Conservation (phyloP, 2,329 filamentous ascomycete species). For the Sclerotiophoma versabilis region DNA sequence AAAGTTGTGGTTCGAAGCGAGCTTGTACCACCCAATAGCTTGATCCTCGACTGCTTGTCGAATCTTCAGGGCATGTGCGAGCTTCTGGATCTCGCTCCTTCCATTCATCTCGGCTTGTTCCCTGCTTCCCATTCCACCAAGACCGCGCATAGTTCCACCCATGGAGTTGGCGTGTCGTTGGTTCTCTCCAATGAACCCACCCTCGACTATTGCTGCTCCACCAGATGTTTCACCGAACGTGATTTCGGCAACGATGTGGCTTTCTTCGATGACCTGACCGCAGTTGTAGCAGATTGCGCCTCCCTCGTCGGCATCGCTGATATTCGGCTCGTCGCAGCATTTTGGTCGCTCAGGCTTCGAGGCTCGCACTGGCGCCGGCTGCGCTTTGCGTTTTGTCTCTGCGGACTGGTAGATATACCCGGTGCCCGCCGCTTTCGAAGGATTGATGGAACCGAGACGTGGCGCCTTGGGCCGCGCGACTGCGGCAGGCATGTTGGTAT, state of each 20-base stretch:
- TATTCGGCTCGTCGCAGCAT: slow-evolving; percentile 41
- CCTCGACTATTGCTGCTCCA: slow-evolving; percentile 89
- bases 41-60: slow-evolving; percentile 46
- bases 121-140: slow-evolving; percentile 61
- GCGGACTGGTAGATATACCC: slow-evolving; percentile 27
- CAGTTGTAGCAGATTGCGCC: slow-evolving; percentile 72
- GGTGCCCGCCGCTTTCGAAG: slow-evolving; percentile 23
- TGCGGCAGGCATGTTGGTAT: slow-evolving; percentile 19
- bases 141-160: slow-evolving; percentile 56
- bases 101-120: slow-evolving; percentile 69
- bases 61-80: slow-evolving; percentile 51
- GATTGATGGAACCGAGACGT: slow-evolving; percentile 38
- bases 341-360: slow-evolving; percentile 24
- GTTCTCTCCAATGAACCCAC: slow-evolving; percentile 84
- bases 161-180: slow-evolving; percentile 77
- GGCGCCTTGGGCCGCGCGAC: slow-evolving; percentile 25
- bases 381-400: slow-evolving; percentile 29
- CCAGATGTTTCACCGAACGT: slow-evolving; percentile 87
- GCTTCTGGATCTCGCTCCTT: slow-evolving; percentile 50
- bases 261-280: slow-evolving; percentile 82
- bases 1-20: slow-evolving; percentile 67
- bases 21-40: slow-evolving; percentile 53
- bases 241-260: slow-evolving; percentile 90
- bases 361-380: slow-evolving; percentile 26
- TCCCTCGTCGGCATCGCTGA: slow-evolving; percentile 31